Conservation (phyloP, 192 early-diverging fungal species). For the Entophlyctis helioformis region DNA sequence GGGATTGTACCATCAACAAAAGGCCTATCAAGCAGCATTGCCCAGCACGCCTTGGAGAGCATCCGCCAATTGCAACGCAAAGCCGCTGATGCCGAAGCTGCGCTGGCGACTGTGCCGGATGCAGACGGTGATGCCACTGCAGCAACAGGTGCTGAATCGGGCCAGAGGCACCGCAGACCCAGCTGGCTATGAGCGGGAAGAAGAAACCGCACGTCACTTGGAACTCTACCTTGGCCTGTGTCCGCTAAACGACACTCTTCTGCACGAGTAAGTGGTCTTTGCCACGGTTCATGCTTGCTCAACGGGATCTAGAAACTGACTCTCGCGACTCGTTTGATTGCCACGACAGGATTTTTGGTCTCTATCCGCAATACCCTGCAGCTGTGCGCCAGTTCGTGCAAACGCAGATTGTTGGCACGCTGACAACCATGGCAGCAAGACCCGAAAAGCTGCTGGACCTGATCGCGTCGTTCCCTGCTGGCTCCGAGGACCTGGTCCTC, state of each 20-base stretch:
- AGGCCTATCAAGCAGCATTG: too few relatives aligned
- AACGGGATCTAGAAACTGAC: too few relatives aligned
- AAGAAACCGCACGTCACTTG: slow-evolving; percentile 48
- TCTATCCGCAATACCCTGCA: slow-evolving; percentile 26
- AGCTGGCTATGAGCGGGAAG: slow-evolving; percentile 34
- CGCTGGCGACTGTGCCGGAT: too few relatives aligned
- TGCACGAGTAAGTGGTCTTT: slow-evolving; percentile 47
- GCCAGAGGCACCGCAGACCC: too few relatives aligned
- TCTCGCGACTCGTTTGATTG: background rate
- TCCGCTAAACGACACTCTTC: slow-evolving; percentile 52
- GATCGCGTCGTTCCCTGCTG: slow-evolving; percentile 56
- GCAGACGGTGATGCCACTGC: too few relatives aligned
- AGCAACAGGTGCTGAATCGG: too few relatives aligned
- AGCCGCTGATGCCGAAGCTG: too few relatives aligned
- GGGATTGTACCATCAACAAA: too few relatives aligned
- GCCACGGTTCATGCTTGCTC: too few relatives aligned
- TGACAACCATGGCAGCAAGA: slow-evolving; percentile 46
- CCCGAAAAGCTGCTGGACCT: slow-evolving; percentile 34
- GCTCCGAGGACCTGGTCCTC: slow-evolving; percentile 55
- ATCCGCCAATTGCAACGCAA: too few relatives aligned
- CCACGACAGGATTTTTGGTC: slow-evolving; percentile 30
- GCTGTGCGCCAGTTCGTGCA: slow-evolving; percentile 39
- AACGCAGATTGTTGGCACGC: slow-evolving; percentile 46
- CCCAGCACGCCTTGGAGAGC: too few relatives aligned
- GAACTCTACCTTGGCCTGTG: slow-evolving; percentile 73